phyloP scores from a whole-genome alignment of 176 grass and related monocot genomes.

The Melocanna baccifera region DNA sequence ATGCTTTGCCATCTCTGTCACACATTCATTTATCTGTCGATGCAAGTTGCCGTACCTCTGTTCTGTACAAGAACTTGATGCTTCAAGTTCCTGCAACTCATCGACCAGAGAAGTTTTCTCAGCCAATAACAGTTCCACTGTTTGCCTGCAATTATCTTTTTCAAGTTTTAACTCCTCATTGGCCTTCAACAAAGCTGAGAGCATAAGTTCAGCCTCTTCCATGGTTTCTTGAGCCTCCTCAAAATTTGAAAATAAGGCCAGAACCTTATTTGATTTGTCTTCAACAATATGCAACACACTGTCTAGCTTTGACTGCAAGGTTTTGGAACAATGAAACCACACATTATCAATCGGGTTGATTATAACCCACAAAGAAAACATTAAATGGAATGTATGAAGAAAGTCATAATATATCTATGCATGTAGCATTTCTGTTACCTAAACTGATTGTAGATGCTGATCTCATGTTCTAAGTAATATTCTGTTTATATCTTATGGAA shows the following conservation, averaged over 20 bases:
- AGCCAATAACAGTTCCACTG: slow-evolving; percentile 21
- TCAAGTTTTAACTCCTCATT: slow-evolving; percentile 66
- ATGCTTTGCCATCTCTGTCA: slow-evolving; percentile 45
- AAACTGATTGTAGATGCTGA: neutral
- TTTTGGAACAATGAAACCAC: slow-evolving; percentile 8
- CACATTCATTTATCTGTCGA: slow-evolving; percentile 41
- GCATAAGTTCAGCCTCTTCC: slow-evolving; percentile 74
- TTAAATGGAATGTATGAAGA: neutral
- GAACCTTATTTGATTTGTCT: slow-evolving; percentile 58
- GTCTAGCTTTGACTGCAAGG: slow-evolving; percentile 40
- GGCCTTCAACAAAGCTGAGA: slow-evolving; percentile 55
- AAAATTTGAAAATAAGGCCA: slow-evolving; percentile 60
- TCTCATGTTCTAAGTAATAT: neutral
- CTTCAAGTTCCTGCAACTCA: slow-evolving; percentile 49
- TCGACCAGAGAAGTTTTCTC: slow-evolving; percentile 40
- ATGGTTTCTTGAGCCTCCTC: slow-evolving; percentile 81
- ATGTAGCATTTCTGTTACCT: neutral
- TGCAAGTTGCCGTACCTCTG: slow-evolving; percentile 40
- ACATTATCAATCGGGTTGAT: slow-evolving; percentile 23
- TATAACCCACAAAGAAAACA: neutral
- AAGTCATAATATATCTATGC: slow-evolving; percentile 7
- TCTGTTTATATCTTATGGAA: slow-evolving; percentile 5
- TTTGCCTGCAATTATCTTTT: slow-evolving; percentile 54
- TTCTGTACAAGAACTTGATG: slow-evolving; percentile 43
- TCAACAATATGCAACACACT: slow-evolving; percentile 36